These are phyloP conservation scores for Entomortierella lignicola DNA, from an alignment of 192 early-diverging fungal genomes.

Conservation along the genomic window DNA sequence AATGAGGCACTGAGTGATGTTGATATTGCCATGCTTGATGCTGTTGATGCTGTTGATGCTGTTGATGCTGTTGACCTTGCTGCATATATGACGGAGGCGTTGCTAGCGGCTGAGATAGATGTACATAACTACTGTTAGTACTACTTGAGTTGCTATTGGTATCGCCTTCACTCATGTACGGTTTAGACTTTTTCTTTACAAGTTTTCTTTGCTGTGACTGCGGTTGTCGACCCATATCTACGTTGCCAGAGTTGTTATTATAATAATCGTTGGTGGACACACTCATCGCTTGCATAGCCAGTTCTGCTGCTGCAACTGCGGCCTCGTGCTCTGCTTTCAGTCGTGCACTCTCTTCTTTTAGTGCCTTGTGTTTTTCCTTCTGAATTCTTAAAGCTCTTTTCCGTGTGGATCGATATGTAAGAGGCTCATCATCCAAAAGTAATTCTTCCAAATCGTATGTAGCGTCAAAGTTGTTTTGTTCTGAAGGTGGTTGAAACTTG, in stretches of 20 bases:
- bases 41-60: constrained; percentile 4
- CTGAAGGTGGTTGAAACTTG: constrained; percentile 58
- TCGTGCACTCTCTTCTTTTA: constrained; percentile 60
- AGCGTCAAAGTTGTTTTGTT: constrained; percentile 79
- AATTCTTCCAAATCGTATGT: constrained; percentile 81
- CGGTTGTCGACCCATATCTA: background rate
- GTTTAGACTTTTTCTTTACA: constrained; percentile 30
- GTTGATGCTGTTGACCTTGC: constrained; percentile 1
- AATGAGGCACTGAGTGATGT: background rate
- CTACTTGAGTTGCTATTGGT: constrained; percentile 31
- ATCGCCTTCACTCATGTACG: constrained; percentile 14
- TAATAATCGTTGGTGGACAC: constrained; percentile 19
- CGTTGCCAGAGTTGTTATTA: background rate
- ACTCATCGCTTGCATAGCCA: constrained; percentile 17
- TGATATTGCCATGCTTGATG: background rate
- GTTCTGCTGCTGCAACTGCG: constrained; percentile 18
- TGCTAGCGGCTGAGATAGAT: constrained; percentile 14
- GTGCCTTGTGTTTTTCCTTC: constrained; percentile 55
- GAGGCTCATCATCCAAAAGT: constrained; percentile 75
- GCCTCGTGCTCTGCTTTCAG: constrained; percentile 34
- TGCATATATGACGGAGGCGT: background rate
- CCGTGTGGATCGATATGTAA: constrained; percentile 53
- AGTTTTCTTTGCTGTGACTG: constrained; percentile 12
- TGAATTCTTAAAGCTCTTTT: constrained; percentile 43
- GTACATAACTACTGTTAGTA: constrained; percentile 31